Evolutionary conservation across 2,329 filamentous ascomycete genomes (phyloP).

Genomic region (Phialemonium atrogriseum): DNA sequence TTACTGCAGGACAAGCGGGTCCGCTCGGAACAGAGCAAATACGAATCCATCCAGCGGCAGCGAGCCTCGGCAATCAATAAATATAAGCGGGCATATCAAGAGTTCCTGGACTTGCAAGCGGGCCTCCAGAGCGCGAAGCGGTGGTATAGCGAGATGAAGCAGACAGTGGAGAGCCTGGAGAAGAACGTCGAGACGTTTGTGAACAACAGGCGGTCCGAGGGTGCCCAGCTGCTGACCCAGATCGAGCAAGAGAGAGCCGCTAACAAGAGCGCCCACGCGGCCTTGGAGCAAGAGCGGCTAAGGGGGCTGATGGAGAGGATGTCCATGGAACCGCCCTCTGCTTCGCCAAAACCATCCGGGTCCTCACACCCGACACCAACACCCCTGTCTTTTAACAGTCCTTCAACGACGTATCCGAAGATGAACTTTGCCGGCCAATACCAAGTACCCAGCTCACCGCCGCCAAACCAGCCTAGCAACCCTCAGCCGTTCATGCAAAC

Average conservation of each 20-base stretch:
- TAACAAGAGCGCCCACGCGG: slow-evolving; percentile 54
- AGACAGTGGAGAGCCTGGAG: slow-evolving; percentile 82
- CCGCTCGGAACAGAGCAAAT: slow-evolving; percentile 87
- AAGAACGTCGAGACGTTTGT: slow-evolving; percentile 98
- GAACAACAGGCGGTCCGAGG: slow-evolving; percentile 86
- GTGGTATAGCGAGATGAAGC: slow-evolving; percentile 94
- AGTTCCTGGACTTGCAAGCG: slow-evolving; percentile 81
- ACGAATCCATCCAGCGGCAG: slow-evolving; percentile 80
- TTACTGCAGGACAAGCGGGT: slow-evolving; percentile 92
- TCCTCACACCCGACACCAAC: slow-evolving; percentile 26
- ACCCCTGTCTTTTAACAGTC: slow-evolving; percentile 26
- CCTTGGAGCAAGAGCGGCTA: slow-evolving; percentile 78
- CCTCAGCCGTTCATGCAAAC: too few relatives aligned
- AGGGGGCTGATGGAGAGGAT: slow-evolving; percentile 91
- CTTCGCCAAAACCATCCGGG: slow-evolving; percentile 26
- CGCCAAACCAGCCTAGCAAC: slow-evolving; percentile 35
- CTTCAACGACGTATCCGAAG: slow-evolving; percentile 41
- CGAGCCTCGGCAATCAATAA: slow-evolving; percentile 71
- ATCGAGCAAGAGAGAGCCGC: slow-evolving; percentile 74
- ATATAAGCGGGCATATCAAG: slow-evolving; percentile 87
- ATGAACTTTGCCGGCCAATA: slow-evolving; percentile 50
- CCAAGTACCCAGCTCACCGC: slow-evolving; percentile 48
- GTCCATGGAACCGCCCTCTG: slow-evolving; percentile 63
- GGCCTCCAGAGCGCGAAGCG: slow-evolving; percentile 81
- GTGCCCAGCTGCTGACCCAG: slow-evolving; percentile 76